Base-by-base conservation (phyloP, 2,329 filamentous ascomycete genomes). In the Paradendryphiella salina region DNA sequence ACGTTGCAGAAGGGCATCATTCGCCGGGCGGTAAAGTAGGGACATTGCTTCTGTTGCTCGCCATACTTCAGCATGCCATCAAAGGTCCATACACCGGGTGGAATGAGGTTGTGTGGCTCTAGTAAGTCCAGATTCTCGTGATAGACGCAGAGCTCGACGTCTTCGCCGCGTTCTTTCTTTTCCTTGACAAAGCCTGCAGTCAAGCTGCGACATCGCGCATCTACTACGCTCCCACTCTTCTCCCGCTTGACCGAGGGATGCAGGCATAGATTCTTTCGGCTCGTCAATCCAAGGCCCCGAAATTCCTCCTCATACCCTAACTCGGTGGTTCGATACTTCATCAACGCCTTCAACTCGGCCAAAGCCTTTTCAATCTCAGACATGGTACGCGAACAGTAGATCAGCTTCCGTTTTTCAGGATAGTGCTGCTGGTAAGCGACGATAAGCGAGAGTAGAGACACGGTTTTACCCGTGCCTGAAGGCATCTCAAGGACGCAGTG, bases 1-100 rank as follows among this genome's bases (percentile, higher is more conserved):
- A 99, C 91, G 71, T 99, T 97, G 81, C 94, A 99, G 70, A 92
- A 97, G 66, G 94, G 88, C 93, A 99, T 97, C 94, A 99, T 99
- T 58, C 94, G 85, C 51, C 94, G 83, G 11, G 90, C 89, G 11
- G 93, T 96, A 65, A 99, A 99, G 72, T 99, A 99, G 0, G 94
- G 94, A 64, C 94, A 99, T 72, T 97, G 94, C 71, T 96, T 96
- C 58, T 96, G 86, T 65, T 96, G 82, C 74, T 99, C 93, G 45
- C 95, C 93, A 65, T 99, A 97, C 57, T 83, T 85, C 50, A 96
- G 76, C 39, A 99, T 83, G 11, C 86, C 90, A 62, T 99, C 94
- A 42, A 99, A 84, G 0, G 94, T 97, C 85, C 94, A 99, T 2
- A 99, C 90, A 5, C 94, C 94, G 17, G 94, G 90, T 0, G 94